Evolutionary conservation across 306 rosid species (phyloP).

Genomic region (Bauhinia variegata): DNA sequence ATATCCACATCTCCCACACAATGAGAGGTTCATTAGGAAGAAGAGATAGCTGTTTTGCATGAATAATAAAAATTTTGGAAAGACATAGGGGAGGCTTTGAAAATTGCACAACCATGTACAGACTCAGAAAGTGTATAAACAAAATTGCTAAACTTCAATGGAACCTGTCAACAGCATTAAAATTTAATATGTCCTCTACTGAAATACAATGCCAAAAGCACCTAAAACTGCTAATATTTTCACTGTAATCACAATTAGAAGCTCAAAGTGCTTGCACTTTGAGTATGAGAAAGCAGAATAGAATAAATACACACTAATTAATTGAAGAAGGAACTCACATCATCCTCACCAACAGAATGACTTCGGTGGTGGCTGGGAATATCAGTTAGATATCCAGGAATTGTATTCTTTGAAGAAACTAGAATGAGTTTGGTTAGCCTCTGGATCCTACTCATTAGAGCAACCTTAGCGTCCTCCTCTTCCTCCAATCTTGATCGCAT

Average conservation of each 20-base stretch:
- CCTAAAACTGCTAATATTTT: slow-evolving; percentile 9
- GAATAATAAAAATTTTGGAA: neutral
- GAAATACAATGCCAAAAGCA: too few species aligned
- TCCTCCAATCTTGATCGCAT: slow-evolving; percentile 99
- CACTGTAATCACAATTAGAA: slow-evolving; percentile 15
- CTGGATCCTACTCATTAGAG: slow-evolving; percentile 99
- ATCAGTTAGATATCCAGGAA: slow-evolving; percentile 83
- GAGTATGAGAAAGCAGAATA: too few species aligned
- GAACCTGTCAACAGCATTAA: neutral
- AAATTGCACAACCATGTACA: slow-evolving; percentile 7
- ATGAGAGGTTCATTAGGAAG: slow-evolving; percentile 18
- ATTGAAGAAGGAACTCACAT: slow-evolving; percentile 63
- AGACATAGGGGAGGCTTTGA: neutral
- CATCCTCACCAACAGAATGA: slow-evolving; percentile 82
- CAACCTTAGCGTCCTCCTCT: slow-evolving; percentile 99
- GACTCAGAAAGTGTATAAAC: slow-evolving; percentile 18
- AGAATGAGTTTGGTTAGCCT: slow-evolving; percentile 97
- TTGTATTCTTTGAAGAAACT: slow-evolving; percentile 89
- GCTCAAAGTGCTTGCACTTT: slow-evolving; percentile 14
- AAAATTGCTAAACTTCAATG: slow-evolving; percentile 23
- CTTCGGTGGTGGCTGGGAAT: slow-evolving; percentile 77
- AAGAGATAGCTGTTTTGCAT: neutral
- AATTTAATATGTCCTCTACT: neutral
- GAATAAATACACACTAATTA: slow-evolving; percentile 13
- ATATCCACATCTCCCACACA: neutral